These are phyloP conservation scores for Myxozyma neglecta DNA, from an alignment of 805 yeast genomes.

Conservation along the genomic window DNA sequence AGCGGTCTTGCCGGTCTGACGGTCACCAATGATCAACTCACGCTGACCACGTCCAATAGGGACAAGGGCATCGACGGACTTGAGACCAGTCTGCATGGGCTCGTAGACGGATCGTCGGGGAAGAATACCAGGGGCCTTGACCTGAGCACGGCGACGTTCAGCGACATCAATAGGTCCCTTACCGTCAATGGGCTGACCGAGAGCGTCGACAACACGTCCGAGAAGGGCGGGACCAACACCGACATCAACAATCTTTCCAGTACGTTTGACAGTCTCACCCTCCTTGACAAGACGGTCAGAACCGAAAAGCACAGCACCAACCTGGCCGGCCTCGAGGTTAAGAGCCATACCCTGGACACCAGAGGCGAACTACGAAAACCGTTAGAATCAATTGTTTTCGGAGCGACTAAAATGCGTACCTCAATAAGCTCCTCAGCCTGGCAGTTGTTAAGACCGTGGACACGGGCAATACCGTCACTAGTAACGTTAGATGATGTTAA, in stretches of 20 bases:
- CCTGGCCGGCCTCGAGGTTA: constrained; percentile 99
- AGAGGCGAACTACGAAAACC: constrained; percentile 65
- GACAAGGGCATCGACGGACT: constrained; percentile 98
- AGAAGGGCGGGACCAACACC: constrained; percentile 97
- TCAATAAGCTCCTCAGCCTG: constrained; percentile 99
- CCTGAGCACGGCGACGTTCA: constrained; percentile 90
- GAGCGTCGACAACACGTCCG: constrained; percentile 99
- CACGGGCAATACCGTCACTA: constrained; percentile 99
- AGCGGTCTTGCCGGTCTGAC: constrained; percentile 99
- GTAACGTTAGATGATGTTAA: neutral
- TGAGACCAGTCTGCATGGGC: constrained; percentile 99
- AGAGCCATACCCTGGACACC: constrained; percentile 99
- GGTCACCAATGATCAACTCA: constrained; percentile 99
- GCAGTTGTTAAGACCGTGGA: constrained; percentile 98
- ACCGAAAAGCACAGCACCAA: constrained; percentile 99
- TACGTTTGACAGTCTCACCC: constrained; percentile 99
- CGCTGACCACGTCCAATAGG: constrained; percentile 99
- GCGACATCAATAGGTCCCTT: constrained; percentile 94
- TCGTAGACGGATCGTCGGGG: constrained; percentile 98
- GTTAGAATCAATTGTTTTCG: neutral
- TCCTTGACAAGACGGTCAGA: constrained; percentile 97
- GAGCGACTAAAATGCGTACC: neutral
- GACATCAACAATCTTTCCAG: constrained; percentile 98
- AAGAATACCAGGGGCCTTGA: constrained; percentile 99
- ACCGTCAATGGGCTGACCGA: constrained; percentile 99